Conservation (phyloP, 257 asterid genomes). For the Solanum sitiens region DNA sequence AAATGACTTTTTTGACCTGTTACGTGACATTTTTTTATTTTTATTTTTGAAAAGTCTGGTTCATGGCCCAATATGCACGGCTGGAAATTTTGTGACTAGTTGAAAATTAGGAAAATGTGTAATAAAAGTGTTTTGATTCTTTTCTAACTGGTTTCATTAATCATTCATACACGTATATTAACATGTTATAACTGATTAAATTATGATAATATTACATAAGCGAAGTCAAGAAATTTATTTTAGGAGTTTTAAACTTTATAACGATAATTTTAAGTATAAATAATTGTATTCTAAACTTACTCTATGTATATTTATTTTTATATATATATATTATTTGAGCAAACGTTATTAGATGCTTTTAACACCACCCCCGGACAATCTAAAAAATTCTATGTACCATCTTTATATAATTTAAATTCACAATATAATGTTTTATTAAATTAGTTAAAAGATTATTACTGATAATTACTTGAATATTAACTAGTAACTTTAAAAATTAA, state of each 20-base stretch:
- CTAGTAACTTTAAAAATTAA: background rate
- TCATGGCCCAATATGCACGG: conserved; percentile 16
- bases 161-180: rapidly evolving
- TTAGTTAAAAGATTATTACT: background rate
- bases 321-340: background rate
- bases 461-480: background rate
- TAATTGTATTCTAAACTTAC: too few species aligned
- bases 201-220: background rate
- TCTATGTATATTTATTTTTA: too few species aligned
- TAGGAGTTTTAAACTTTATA: too few species aligned
- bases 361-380: too few species aligned
- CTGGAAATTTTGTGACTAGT: conserved; percentile 4
- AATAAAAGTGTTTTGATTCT: background rate
- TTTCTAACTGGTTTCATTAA: too few species aligned
- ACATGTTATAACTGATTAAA: background rate
- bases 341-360: too few species aligned
- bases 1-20: conserved; percentile 26
- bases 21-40: background rate
- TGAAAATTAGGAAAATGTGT: background rate
- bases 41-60: conserved; percentile 31
- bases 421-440: background rate
- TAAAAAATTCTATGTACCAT: background rate
- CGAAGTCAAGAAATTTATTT: rapidly evolving
- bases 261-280: background rate
- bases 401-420: background rate